Evolutionary conservation across 2,329 filamentous ascomycete genomes (phyloP), one percentile per base, ranked within the genome.

Genomic region (Sclerotinia trifoliorum): DNA sequence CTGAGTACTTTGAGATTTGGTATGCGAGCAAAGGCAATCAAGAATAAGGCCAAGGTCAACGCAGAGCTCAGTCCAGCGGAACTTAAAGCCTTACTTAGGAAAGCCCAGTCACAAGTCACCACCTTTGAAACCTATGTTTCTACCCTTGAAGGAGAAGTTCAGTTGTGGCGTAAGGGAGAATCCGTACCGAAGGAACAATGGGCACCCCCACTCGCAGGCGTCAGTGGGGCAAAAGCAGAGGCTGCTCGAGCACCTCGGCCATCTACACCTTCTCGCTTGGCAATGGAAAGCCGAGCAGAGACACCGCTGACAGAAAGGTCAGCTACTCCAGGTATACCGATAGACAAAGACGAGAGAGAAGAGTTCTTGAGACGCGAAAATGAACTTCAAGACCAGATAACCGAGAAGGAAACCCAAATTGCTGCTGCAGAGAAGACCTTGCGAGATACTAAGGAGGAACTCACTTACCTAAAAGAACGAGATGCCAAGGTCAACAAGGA

Each of bases 1-100:
- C 82, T 98, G 61, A 90, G 93, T 73, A 99, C 95, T 0, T 82
- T 99, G 70, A 88, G 94, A 57, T 99, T 98, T 78, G 95, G 95
- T 83, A 96, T 95, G 81, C 86, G 95, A 78, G 95, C 95, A 68
- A 99, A 99, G 84, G 92, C 93, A 0, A 99, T 99, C 83, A 97
- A 98, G 90, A 98, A 98, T 84, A 98, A 98, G 85, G 95, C 95
- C 80, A 99, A 98, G 90, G 91, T 99, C 86, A 99, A 99, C 78
- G 94, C 94, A 57, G 95, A 99, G 80, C 87, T 99, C 75, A 98
- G 94, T 76, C 95, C 95, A 57, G 88, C 93, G 17, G 95, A 99
- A 80, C 88, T 99, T 83, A 99, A 98, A 81, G 85, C 89, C 62
- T 85, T 97, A 76, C 88, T 99, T 78, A 94, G 92, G 81, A 97